A percentile compares a stretch with the other conserved stretches of the same genome.
Evolutionary conservation across 352 stramenopile genomes (phyloP).

Genomic region (Globisporangium takayamanum): DNA sequence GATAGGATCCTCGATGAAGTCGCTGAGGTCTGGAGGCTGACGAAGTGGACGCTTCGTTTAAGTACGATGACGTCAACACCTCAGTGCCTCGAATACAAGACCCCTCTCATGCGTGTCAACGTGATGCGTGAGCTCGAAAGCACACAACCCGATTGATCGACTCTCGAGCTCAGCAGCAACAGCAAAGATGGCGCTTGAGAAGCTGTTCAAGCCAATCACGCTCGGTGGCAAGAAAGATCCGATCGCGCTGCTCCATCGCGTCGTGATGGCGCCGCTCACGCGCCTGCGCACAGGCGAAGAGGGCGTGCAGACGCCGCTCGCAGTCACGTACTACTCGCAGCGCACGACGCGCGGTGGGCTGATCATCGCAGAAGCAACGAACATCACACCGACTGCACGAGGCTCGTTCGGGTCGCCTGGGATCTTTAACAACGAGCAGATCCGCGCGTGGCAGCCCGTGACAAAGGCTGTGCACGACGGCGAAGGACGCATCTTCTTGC

Average conservation of each 20-base stretch:
- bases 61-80: no score
- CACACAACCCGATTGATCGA: neutral
- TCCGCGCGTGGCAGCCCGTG: constrained; percentile 33
- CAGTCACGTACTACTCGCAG: constrained; percentile 31
- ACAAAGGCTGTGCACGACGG: constrained; percentile 53
- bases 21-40: no score
- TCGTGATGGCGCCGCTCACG: constrained; percentile 41
- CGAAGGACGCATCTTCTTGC: constrained; percentile 45
- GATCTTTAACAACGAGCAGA: constrained; percentile 34
- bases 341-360: constrained; percentile 25
- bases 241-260: constrained; percentile 26
- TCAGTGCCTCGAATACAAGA: no score
- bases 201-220: constrained; percentile 23
- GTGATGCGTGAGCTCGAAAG: no score
- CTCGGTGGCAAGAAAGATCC: constrained; percentile 20
- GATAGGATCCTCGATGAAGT: no score
- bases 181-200: constrained; percentile 4
- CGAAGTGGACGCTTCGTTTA: no score
- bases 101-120: no score
- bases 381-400: constrained; percentile 16
- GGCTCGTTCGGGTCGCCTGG: constrained; percentile 24
- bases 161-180: neutral
- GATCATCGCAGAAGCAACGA: constrained; percentile 34
- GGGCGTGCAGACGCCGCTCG: constrained; percentile 14
- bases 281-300: constrained; percentile 11